Evolutionary conservation across 805 yeast species (phyloP), one percentile per base, ranked within the genome.

Genomic region (Zygoascus bituminiphila): DNA sequence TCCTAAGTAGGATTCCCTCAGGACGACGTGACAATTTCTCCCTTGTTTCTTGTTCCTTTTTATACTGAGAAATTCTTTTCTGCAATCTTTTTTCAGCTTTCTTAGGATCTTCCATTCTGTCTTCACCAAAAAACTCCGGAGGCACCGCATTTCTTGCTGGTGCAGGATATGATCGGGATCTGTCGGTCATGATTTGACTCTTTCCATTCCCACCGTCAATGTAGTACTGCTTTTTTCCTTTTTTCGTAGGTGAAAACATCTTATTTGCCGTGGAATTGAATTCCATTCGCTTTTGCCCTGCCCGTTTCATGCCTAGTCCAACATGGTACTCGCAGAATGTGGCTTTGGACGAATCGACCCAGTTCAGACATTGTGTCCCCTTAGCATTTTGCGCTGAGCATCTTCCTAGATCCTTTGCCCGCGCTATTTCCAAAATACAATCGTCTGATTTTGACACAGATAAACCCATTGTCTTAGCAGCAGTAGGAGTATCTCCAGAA

Each of bases 241-340:
- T 68, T 60, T 43, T 69, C 66, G 22, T 71, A 70, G 4, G 88
- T 81, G 5, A 87, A 75, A 56, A 79, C 73, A 64, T 77, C 62
- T 49, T 79, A 65, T 51, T 74, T 70, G 51, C 77, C 67, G 14
- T 84, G 77, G 62, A 57, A 43, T 79, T 84, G 47, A 91, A 70
- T 62, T 89, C 98, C 70, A 87, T 76, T 52, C 98, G 69, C 52
- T 76, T 73, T n/a, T 80, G 73, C 19, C 78, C 74, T 0, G 76
- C 64, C 41, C 71, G 71, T 40, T 74, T 72, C 47, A 78, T 69
- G 40, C 77, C 71, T 43, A 72, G 55, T 52, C 86, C 91, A 15
- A 75, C 69, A 59, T 89, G 98, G 57, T 68, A 87, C 24, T 78
- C 79, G 64, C 98, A 89, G 50, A 77, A 73, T 21, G 73, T 75